Conservation (phyloP, 306 rosid species). For the Cercis canadensis region DNA sequence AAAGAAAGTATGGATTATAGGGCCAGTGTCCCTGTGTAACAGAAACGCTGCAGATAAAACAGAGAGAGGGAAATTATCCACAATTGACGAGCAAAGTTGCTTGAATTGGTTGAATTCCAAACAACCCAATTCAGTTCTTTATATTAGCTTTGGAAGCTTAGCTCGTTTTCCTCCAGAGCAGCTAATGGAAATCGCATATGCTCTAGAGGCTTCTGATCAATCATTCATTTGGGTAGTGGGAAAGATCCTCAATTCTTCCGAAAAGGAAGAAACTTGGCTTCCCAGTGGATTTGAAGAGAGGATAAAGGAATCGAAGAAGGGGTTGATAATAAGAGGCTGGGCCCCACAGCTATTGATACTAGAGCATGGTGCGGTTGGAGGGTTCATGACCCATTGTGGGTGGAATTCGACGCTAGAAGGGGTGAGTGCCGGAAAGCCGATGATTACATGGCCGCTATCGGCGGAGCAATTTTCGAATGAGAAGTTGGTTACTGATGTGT, state of each 20-base stretch:
- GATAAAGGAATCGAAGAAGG: conserved; percentile 48
- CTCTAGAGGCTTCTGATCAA: conserved; percentile 56
- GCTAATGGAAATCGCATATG: conserved; percentile 61
- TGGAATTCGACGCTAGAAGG: conserved; percentile 82
- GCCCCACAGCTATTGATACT: conserved; percentile 70
- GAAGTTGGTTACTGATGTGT: conserved; percentile 60
- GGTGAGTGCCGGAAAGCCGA: conserved; percentile 54
- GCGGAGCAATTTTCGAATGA: conserved; percentile 80
- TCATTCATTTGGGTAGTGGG: conserved; percentile 76
- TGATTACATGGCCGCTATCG: conserved; percentile 74
- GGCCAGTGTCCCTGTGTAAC: conserved; percentile 68
- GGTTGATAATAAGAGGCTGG: conserved; percentile 71
- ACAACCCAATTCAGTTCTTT: conserved; percentile 62
- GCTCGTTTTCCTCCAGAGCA: conserved; percentile 45
- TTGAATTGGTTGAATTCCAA: conserved; percentile 60
- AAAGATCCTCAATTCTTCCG: conserved; percentile 22
- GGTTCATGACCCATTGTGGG: conserved; percentile 79
- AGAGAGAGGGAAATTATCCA: conserved; percentile 50
- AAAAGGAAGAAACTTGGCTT: conserved; percentile 28
- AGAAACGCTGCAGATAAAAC: conserved; percentile 43
- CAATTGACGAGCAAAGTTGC: conserved; percentile 52
- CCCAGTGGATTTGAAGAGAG: conserved; percentile 58
- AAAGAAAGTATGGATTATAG: conserved; percentile 58
- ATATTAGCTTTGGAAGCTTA: conserved; percentile 64
- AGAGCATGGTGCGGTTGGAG: conserved; percentile 61